Percentiles rank a stretch among this genome's conserved stretches.
phyloP scores from a whole-genome alignment of 179 eudicot species.

The Amaranthus tricolor region DNA sequence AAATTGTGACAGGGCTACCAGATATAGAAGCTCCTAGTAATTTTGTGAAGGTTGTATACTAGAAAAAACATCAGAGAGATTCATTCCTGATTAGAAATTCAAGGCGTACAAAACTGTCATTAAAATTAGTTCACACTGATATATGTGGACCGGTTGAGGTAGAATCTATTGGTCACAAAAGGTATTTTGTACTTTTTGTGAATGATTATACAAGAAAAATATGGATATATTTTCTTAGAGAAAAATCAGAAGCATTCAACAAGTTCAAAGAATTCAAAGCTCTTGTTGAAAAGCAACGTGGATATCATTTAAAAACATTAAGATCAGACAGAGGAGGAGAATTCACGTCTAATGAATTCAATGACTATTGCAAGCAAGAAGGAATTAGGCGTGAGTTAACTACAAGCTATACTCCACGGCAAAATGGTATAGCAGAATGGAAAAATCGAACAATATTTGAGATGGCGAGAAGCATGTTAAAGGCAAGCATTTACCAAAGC shows the following conservation, averaged over 20 bases:
- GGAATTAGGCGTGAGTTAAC: not conserved
- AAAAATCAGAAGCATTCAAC: conserved; percentile 3
- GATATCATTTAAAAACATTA: not conserved
- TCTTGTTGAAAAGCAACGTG: conserved; percentile 1
- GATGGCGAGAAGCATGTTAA: conserved; percentile 17
- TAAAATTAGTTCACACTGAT: conserved; percentile 1
- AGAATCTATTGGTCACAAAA: conserved; percentile 5
- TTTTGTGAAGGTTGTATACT: conserved; percentile 9
- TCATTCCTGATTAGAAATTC: not conserved
- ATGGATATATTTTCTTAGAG: conserved; percentile 4
- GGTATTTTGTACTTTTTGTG: conserved; percentile 7
- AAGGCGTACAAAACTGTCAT: not conserved
- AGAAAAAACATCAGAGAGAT: conserved; percentile 5
- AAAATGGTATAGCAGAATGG: not conserved
- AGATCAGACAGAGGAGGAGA: conserved; percentile 8
- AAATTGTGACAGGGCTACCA: conserved; percentile 8
- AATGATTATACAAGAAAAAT: conserved; percentile 1
- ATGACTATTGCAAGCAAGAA: conserved; percentile 2
- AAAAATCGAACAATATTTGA: conserved; percentile 10
- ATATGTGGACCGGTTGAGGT: conserved; percentile 6
- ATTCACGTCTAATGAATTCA: conserved; percentile 7
- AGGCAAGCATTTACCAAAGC: conserved; percentile 13
- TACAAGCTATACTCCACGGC: not conserved
- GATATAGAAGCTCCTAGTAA: not conserved
- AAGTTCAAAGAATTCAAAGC: conserved; percentile 6